Evolutionary conservation across 2,329 filamentous ascomycete species (phyloP), one percentile per base, ranked within the genome.

Genomic region (Aspergillus fischeri): DNA sequence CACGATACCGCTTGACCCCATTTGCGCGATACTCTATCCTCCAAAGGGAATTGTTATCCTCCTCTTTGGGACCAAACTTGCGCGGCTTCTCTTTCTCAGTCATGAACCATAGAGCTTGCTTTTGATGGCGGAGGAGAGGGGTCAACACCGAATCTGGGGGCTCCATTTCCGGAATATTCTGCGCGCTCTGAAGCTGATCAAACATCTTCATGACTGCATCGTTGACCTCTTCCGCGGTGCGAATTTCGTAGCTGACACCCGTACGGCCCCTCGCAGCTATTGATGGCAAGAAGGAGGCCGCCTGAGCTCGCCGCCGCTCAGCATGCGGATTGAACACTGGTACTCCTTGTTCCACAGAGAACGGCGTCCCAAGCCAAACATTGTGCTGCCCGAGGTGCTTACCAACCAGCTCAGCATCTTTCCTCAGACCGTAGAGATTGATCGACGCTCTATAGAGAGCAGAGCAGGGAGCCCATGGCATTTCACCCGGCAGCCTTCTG

Each of bases 51-150:
- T 86, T 87, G 60, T 86, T 84, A 17, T 82, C 81, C 53, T 83
- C 81, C 32, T 88, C 84, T 3, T 80, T 77, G 0, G 79, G 78
- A 21, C 84, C 83, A 52, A 81, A 81, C n/a, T 80, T 78, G 11
- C 83, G 80, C 0, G 85, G 82, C 51, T 85, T 83, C 73, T 97
- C 93, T 60, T 90, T 89, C 21, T 84, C 83, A 9, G 81, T 85
- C 88, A 97, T 91, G 70, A 96, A 97, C 70, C 87, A 85, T 0
- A 97, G 81, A 0, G 89, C 93, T 74, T 97, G 92, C 72, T 91
- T 94, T 72, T 97, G 93, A 74, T 97, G 93, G 57, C 83, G 82
- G 45, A 97, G 84, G 20, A 97, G 77, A 28, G 84, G 80, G 0
- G 87, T 92, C 55, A 82, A 81, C 53, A 94, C 81, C 6, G 78